Evolutionary conservation across 441 rosid species (phyloP).

Genomic region (Viola pubescens): DNA sequence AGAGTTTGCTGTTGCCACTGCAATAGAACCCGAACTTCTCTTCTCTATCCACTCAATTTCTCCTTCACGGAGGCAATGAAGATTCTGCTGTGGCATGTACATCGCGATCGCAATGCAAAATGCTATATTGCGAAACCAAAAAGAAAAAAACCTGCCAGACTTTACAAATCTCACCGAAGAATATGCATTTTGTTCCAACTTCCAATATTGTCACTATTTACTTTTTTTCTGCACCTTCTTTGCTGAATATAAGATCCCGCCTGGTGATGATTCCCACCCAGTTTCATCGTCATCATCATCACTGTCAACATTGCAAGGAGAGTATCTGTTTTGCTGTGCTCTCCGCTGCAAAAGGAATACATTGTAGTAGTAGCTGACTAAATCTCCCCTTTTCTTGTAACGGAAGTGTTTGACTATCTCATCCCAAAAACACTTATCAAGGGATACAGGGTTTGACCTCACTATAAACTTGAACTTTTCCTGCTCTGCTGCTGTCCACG

Average conservation of each 20-base stretch:
- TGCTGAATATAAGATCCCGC: slow-evolving; percentile 45
- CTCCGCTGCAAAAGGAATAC: slow-evolving; percentile 67
- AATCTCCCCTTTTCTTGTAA: slow-evolving; percentile 43
- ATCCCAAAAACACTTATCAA: slow-evolving; percentile 37
- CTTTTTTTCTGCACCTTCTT: slow-evolving; percentile 37
- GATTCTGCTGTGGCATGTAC: neutral
- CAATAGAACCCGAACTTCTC: neutral
- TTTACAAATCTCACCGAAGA: neutral
- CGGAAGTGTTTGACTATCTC: slow-evolving; percentile 35
- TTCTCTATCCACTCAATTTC: neutral
- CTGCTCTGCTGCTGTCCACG: slow-evolving; percentile 53
- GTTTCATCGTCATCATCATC: slow-evolving; percentile 48
- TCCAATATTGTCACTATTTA: slow-evolving; percentile 15
- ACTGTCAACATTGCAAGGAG: slow-evolving; percentile 43
- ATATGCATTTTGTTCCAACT: neutral
- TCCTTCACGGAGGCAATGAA: neutral
- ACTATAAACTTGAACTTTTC: slow-evolving; percentile 41
- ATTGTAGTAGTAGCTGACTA: slow-evolving; percentile 77
- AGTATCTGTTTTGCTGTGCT: slow-evolving; percentile 57
- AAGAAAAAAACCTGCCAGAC: slow-evolving; percentile 4
- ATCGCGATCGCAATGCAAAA: slow-evolving; percentile 1
- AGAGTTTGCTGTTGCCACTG: slow-evolving; percentile 4
- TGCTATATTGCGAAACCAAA: slow-evolving; percentile 2
- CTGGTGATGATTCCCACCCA: slow-evolving; percentile 21
- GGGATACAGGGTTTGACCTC: slow-evolving; percentile 33